Base-by-base conservation (phyloP, 371 early-diverging fungal species). In the Mucor velutinosus region DNA sequence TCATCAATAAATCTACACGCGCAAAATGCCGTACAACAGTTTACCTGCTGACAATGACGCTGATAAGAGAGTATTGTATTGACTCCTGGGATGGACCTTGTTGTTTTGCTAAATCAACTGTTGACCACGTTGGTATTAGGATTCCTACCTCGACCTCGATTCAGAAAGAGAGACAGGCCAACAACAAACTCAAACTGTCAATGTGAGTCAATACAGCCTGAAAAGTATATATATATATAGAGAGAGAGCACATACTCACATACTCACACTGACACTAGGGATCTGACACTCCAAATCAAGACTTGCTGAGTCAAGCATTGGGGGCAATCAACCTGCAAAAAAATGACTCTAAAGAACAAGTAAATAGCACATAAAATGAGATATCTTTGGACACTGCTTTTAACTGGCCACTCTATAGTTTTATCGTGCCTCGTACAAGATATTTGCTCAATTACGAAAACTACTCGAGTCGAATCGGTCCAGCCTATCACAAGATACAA, bases 361-460 rank as follows among this genome's bases (percentile, higher is more conserved):
- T 57, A 33, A 56, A 30, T 29, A 25, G 30, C 14, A 51, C 25
- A n/a, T 2, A 30, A 30, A 30, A 5, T 5, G 5, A 30, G 30
- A 51, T 25, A 19, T 3, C 30, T 30, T 10, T 27, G 4, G 3
- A 51, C 21, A 30, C 25, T 55, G 12, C 8, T 53, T 14, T 30
- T 30, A 30, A 53, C 55, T 12, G 3, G 1, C 8, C 30, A 29
- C 17, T 27, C 7, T 30, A 41, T 53, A 64, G 64, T 39, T 64
- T 39, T 64, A 64, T 17, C 64, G 25, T 17, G 41, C 5, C 7
- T 64, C 64, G 15, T 64, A 55, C 25, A n/a, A 56, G 5, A 64
- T 53, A 27, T 64, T 64, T 15, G 39, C 10, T 12, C 3, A n/a
- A 35, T 7, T 64, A n/a, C 14, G 41, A 17, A 21, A 27, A 3